Conservation (phyloP, 2,329 filamentous ascomycete species). For the Penicillium sclerotigenum region DNA sequence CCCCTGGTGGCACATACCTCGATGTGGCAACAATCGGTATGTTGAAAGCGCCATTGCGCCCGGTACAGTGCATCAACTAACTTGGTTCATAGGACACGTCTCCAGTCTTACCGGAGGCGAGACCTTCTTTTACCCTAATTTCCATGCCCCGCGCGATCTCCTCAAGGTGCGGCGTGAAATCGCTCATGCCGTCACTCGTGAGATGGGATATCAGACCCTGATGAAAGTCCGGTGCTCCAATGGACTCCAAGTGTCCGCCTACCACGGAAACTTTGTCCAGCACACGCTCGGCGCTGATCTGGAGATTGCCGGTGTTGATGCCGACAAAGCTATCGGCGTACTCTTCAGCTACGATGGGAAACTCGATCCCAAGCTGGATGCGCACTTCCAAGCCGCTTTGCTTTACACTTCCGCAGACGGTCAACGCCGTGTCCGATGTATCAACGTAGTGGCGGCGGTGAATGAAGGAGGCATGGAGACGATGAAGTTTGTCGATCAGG, state of each 20-base stretch:
- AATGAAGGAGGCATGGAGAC: conserved; percentile 77
- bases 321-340: conserved; percentile 88
- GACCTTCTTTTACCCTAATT: conserved; percentile 95
- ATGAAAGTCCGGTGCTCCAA: conserved; percentile 99
- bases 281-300: conserved; percentile 93
- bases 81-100: conserved; percentile 62
- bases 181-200: conserved; percentile 77
- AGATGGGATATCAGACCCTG: conserved; percentile 90
- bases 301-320: conserved; percentile 87
- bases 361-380: conserved; percentile 92
- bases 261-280: conserved; percentile 94
- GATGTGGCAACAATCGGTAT: conserved; percentile 87
- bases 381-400: conserved; percentile 93
- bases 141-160: conserved; percentile 79
- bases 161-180: conserved; percentile 82
- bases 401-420: conserved; percentile 91
- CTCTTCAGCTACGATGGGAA: conserved; percentile 96
- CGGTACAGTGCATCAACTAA: conserved; percentile 7
- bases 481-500: conserved; percentile 93
- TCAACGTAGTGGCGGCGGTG: conserved; percentile 88
- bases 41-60: conserved; percentile 27
- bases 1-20: conserved; percentile 84
- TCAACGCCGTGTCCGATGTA: conserved; percentile 85
- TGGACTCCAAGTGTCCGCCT: conserved; percentile 86
- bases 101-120: conserved; percentile 89